Evolutionary conservation across 345 rosid species (phyloP), one percentile per base, ranked within the genome.

Genomic region (Acer saccharum): DNA sequence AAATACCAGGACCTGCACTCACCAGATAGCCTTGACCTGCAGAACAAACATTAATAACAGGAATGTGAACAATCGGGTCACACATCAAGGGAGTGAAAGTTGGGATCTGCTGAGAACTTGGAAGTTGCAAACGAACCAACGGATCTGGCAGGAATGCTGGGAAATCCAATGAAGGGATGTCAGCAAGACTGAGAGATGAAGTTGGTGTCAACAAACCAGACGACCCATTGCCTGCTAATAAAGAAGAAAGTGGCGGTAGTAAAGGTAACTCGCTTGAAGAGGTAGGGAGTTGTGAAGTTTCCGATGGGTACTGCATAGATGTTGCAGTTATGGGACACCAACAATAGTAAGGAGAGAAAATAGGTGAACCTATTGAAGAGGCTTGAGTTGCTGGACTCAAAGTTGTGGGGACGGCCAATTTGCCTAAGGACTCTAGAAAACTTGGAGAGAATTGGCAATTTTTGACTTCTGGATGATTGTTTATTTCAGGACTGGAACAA

Each of bases 21-120:
- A 94, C 98, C 69, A 97, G 86, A 82, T 93, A 97, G 62, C 92
- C 92, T 86, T 93, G 99, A 72, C 98, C 99, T 3, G 98, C 90
- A 5, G 99, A 96, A 87, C 91, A 96, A 76, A 94, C 86, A 85
- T 94, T 97, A 14, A 97, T 90, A 11, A 93, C 89, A 0, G 99
- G 99, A 54, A 94, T 77, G 57, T 97, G 99, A 76, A 97, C 98
- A 60, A 97, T 94, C 1, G 99, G 90, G 65, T 97, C 99, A 10
- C 99, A 94, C 72, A 97, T 93, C 41, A 94, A 80, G 46, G 99
- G 98, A 0, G 89, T 89, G 72, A 96, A 94, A 68, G 93, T 89
- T 2, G 90, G 89, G 78, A 94, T 83, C 80, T 87, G 93, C 84
- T 89, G 94, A 54, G 94, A 84, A 11, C 84, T 79, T 2, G 92